Percentiles rank a stretch among this genome's conserved stretches.
These are phyloP conservation scores for Apodospora peruviana DNA, from an alignment of 495 filamentous ascomycete genomes.

Conservation along the genomic window DNA sequence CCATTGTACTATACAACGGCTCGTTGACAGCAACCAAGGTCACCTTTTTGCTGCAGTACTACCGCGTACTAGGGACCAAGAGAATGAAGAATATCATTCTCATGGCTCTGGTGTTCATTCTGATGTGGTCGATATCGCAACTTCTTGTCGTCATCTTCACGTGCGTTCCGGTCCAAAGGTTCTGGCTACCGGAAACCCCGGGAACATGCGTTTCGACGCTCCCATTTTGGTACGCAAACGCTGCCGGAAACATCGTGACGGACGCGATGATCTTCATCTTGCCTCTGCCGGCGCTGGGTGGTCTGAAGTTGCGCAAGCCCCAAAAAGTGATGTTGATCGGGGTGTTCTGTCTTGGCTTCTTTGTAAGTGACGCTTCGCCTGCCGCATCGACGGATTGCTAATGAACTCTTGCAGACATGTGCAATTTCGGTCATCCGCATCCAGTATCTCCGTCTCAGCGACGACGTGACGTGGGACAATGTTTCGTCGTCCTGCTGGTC, in stretches of 20 bases:
- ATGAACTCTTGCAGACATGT: slow-evolving; percentile 29
- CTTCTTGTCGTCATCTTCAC: slow-evolving; percentile 35
- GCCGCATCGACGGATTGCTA: not conserved
- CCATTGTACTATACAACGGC: slow-evolving; percentile 38
- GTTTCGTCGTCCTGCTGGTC: slow-evolving; percentile 56
- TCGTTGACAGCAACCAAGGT: slow-evolving; percentile 37
- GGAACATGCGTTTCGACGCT: slow-evolving; percentile 23
- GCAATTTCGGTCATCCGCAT: slow-evolving; percentile 55
- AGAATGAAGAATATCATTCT: slow-evolving; percentile 24
- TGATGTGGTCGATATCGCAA: slow-evolving; percentile 29
- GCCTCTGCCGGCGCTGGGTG: slow-evolving; percentile 39
- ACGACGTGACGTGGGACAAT: slow-evolving; percentile 52
- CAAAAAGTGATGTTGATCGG: slow-evolving; percentile 23
- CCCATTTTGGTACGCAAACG: slow-evolving; percentile 46
- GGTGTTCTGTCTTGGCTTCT: slow-evolving; percentile 27
- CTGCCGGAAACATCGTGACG: slow-evolving; percentile 45
- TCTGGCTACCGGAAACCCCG: slow-evolving; percentile 32
- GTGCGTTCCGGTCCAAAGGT: slow-evolving; percentile 27
- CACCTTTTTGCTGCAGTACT: slow-evolving; percentile 39
- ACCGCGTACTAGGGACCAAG: slow-evolving; percentile 29
- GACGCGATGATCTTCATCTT: slow-evolving; percentile 46
- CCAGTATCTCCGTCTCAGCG: slow-evolving; percentile 40
- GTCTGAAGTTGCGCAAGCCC: slow-evolving; percentile 13
- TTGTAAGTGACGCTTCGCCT: too few relatives aligned
- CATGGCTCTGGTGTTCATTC: slow-evolving; percentile 19